These are phyloP conservation scores for Moesziomyces globuligerus DNA, from an alignment of 1,284 basidiomycete genomes.

Conservation along the genomic window DNA sequence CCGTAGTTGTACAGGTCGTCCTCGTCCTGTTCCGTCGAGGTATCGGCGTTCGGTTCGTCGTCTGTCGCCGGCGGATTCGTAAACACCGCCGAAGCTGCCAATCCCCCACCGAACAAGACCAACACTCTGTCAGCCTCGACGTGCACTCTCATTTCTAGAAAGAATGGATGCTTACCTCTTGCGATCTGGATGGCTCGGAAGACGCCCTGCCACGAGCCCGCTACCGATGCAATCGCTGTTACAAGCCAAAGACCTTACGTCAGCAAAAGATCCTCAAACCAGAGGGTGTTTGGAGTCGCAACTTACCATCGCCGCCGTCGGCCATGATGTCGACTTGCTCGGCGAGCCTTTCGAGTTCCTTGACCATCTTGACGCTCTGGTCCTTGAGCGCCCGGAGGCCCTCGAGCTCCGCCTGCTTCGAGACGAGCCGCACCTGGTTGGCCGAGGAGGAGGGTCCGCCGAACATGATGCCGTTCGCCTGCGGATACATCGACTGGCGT, in stretches of 20 bases:
- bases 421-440: slow-evolving; percentile 46
- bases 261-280: neutral
- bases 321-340: slow-evolving; percentile 61
- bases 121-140: no score
- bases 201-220: slow-evolving; percentile 63
- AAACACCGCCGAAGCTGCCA: slow-evolving; percentile 34
- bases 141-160: no score
- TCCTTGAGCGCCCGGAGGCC: slow-evolving; percentile 57
- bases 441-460: slow-evolving; percentile 44
- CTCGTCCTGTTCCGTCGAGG: slow-evolving; percentile 26
- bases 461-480: slow-evolving; percentile 35
- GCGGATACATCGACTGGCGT: slow-evolving; percentile 42
- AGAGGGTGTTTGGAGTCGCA: no score
- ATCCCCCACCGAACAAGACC: no score
- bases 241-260: neutral
- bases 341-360: slow-evolving; percentile 55
- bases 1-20: slow-evolving; percentile 43
- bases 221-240: slow-evolving; percentile 61
- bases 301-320: slow-evolving; percentile 59
- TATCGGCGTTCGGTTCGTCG: slow-evolving; percentile 12
- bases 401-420: slow-evolving; percentile 63
- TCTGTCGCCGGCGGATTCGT: slow-evolving; percentile 11
- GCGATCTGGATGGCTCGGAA: slow-evolving; percentile 65
- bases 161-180: slow-evolving; percentile 51
- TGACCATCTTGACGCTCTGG: slow-evolving; percentile 59